Evolutionary conservation across 2,329 filamentous ascomycete genomes (phyloP).

Genomic region (Fusarium napiforme): DNA sequence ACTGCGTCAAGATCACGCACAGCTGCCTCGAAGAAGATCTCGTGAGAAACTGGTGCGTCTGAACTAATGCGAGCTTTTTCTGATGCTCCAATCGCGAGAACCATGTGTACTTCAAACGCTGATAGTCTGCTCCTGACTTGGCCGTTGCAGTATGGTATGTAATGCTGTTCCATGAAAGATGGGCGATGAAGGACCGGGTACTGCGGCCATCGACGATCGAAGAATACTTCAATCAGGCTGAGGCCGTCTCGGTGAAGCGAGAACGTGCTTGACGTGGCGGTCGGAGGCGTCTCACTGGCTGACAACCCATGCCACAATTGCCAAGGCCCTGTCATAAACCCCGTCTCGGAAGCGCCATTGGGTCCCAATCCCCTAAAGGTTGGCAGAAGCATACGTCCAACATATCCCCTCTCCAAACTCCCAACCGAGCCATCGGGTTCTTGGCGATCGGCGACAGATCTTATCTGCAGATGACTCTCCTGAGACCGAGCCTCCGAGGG

Average conservation of each 20-base stretch:
- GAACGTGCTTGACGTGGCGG: conserved; percentile 2
- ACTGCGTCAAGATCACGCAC: conserved; percentile 27
- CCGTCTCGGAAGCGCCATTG: conserved; percentile 15
- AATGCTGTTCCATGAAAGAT: conserved; percentile 38
- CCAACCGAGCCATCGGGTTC: conserved; percentile 17
- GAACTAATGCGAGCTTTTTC: conserved; percentile 29
- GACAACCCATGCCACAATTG: conserved; percentile 37
- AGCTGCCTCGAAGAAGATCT: conserved; percentile 36
- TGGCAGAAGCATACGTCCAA: conserved; percentile 36
- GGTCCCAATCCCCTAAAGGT: conserved; percentile 24
- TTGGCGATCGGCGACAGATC: neutral
- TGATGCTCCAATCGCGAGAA: conserved; percentile 38
- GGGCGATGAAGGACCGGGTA: conserved; percentile 39
- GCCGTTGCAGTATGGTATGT: conserved; percentile 23
- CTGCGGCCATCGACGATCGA: conserved; percentile 38
- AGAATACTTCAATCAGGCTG: conserved; percentile 32
- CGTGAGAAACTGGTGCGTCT: conserved; percentile 21
- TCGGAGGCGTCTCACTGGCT: conserved; percentile 25
- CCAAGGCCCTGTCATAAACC: conserved; percentile 38
- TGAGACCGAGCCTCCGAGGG: neutral
- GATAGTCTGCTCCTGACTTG: conserved; percentile 16
- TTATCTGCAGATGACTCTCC: neutral
- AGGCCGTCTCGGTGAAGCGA: conserved; percentile 30
- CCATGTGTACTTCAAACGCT: conserved; percentile 38
- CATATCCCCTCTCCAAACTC: conserved; percentile 28